Evolutionary conservation across 1,284 basidiomycete species (phyloP).

Genomic region (Pisolithus thermaeus): DNA sequence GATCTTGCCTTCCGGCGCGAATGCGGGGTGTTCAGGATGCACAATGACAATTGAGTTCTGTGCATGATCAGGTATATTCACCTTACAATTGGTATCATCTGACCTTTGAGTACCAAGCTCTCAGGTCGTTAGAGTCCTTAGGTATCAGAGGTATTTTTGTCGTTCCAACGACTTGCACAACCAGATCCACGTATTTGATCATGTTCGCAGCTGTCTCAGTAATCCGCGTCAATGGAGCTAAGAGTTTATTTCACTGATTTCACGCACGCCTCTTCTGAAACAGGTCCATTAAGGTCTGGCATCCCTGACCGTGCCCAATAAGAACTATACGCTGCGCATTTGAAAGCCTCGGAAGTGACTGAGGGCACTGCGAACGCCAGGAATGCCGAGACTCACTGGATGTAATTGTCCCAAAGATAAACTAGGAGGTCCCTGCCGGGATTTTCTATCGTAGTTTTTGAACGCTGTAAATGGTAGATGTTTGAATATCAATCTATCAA

Average conservation of each 20-base stretch:
- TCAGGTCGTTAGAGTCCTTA: constrained; percentile 44
- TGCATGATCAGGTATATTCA: constrained; percentile 1
- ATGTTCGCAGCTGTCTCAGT: constrained; percentile 40
- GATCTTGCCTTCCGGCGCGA: constrained; percentile 44
- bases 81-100: constrained; percentile 3
- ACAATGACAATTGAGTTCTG: constrained; percentile 66
- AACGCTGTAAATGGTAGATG: constrained; percentile 13
- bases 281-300: constrained; percentile 68
- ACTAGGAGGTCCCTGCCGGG: constrained; percentile 52
- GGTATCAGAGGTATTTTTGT: constrained; percentile 52
- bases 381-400: constrained; percentile 52
- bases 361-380: not conserved
- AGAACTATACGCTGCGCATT: constrained; percentile 69
- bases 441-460: constrained; percentile 22
- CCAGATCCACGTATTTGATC: constrained; percentile 57
- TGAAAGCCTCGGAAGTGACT: constrained; percentile 48
- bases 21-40: constrained; percentile 49
- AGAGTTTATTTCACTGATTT: not conserved
- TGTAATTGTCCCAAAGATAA: constrained; percentile 95
- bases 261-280: constrained; percentile 62
- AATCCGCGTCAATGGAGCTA: constrained; percentile 3
- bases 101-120: constrained; percentile 63
- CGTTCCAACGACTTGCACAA: constrained; percentile 75
- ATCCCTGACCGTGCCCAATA: constrained; percentile 85
- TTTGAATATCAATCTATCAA: not conserved